Percentiles rank a stretch among this genome's conserved stretches.
Evolutionary conservation across 768 basidiomycete genomes (phyloP).

Genomic region (Kockovaella imperatae): DNA sequence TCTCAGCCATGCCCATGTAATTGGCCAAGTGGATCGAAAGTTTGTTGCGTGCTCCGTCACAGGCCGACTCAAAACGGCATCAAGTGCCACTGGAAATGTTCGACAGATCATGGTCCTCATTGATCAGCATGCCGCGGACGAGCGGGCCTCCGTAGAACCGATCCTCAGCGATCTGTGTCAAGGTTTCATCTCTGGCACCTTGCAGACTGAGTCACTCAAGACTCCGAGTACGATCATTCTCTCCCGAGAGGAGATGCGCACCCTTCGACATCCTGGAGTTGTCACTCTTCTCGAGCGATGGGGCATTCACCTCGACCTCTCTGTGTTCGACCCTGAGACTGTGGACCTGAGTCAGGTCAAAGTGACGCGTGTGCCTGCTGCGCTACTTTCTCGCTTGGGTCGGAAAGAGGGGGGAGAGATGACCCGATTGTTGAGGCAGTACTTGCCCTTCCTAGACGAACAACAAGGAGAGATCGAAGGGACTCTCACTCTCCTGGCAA

Average conservation of each 20-base stretch:
- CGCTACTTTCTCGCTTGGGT: constrained; percentile 21
- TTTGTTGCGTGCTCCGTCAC: constrained; percentile 63
- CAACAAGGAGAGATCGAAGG: constrained; percentile 29
- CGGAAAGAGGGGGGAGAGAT: constrained; percentile 57
- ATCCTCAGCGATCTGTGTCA: constrained; percentile 68
- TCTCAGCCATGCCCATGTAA: constrained; percentile 55
- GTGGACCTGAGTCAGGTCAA: constrained; percentile 11
- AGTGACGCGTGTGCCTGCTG: constrained; percentile 23
- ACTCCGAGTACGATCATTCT: constrained; percentile 58
- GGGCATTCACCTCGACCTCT: constrained; percentile 31
- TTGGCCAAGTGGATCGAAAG: constrained; percentile 83
- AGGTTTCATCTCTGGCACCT: constrained; percentile 51
- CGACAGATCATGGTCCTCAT: constrained; percentile 79
- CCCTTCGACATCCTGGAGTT: constrained; percentile 43
- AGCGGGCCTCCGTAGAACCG: constrained; percentile 80
- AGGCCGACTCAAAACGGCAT: constrained; percentile 1
- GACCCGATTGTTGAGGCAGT: constrained; percentile 65
- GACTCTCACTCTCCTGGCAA: constrained; percentile 1
- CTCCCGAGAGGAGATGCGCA: constrained; percentile 57
- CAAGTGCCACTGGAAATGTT: constrained; percentile 21
- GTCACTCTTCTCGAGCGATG: constrained; percentile 27
- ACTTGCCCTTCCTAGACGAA: constrained; percentile 58
- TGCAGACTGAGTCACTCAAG: constrained; percentile 47
- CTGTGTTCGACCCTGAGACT: background rate
- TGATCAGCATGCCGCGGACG: constrained; percentile 98